Evolutionary conservation across 352 stramenopile genomes (phyloP), one percentile per base, ranked within the genome.

Genomic region (Globisporangium middletonii): DNA sequence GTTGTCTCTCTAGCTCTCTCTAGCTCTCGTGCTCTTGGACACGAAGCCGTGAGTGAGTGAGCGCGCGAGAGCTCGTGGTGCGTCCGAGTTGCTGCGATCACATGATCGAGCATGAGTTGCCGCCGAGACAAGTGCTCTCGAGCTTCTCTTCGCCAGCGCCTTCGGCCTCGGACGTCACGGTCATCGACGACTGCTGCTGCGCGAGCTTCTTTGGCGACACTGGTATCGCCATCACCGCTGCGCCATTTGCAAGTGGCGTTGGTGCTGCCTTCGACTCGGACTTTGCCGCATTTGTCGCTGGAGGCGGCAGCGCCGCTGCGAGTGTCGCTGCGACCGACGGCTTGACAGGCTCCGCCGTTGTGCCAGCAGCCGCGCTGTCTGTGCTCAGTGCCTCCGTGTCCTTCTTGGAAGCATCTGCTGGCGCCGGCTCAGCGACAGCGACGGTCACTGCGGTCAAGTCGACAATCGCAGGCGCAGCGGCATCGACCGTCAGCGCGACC

Each of bases 41-140:
- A 0, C 33, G 9, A 38, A 1, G 33, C 7, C 5, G 7, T 38
- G 33, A 9, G 33, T 12, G 33, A 38, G 33, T 38, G 33, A 9
- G 33, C 2, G 33, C 9, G 33, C 33, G 33, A 38, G 33, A 3
- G 33, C 33, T 38, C 12, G 15, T 46, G 15, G 13, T 46, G 13
- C 41, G 8, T 46, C 41, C 41, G n/a, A 47, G 55, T 7, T 55
- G 1, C 18, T 33, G 9, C 26, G 16, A 44, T 50, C 76, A 88
- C 78, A 86, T 86, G 73, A 88, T 53, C 60, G 58, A 55, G 72
- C 78, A 88, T 55, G 69, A 68, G 53, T 64, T 59, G 58, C 66
- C 73, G 16, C 58, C 58, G 35, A 64, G 45, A 47, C 77, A 83
- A 18, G 62, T 62, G 47, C 72, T 73, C 46, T 83, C 65, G 11